A percentile compares a stretch with the other conserved stretches of the same genome.
phyloP scores from a whole-genome alignment of 768 basidiomycete genomes.

The Suillus bovinus region DNA sequence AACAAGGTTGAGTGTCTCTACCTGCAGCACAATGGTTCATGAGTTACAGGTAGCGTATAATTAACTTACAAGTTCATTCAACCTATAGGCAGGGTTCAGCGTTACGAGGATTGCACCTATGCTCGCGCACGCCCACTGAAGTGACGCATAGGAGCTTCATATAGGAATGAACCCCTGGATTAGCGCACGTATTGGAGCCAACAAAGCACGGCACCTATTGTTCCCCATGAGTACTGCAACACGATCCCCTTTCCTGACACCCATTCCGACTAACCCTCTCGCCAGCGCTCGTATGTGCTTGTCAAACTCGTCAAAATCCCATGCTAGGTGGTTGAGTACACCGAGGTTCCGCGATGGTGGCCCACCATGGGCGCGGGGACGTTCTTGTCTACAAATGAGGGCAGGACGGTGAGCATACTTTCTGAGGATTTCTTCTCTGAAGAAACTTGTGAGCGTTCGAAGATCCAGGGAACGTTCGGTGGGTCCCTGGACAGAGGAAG shows the following conservation, averaged over 20 bases:
- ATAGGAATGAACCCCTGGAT: background rate
- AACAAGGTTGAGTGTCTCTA: conserved; percentile 59
- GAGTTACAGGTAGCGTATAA: background rate
- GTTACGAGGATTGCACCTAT: conserved; percentile 84
- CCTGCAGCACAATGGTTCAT: conserved; percentile 37
- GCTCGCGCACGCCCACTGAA: conserved; percentile 87
- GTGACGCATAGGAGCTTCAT: conserved; percentile 69
- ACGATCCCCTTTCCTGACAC: conserved; percentile 73
- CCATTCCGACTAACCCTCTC: conserved; percentile 66
- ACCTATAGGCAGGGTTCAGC: conserved; percentile 78
- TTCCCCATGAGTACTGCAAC: conserved; percentile 86
- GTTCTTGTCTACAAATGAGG: conserved; percentile 64
- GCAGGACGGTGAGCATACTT: conserved; percentile 54
- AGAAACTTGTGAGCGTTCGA: conserved; percentile 63
- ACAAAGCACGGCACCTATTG: conserved; percentile 54
- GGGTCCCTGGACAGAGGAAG: conserved; percentile 60
- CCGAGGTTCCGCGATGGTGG: conserved; percentile 54
- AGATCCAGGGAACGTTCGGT: conserved; percentile 53
- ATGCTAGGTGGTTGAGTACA: conserved; percentile 55
- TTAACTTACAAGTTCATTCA: conserved; percentile 62
- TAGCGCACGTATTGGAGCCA: background rate
- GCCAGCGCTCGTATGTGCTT: conserved; percentile 66
- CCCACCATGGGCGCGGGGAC: conserved; percentile 58
- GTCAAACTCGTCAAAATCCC: conserved; percentile 75
- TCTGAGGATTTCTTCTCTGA: conserved; percentile 53